These are phyloP conservation scores for Candida boleticola DNA, from an alignment of 805 yeast genomes.

Conservation along the genomic window DNA sequence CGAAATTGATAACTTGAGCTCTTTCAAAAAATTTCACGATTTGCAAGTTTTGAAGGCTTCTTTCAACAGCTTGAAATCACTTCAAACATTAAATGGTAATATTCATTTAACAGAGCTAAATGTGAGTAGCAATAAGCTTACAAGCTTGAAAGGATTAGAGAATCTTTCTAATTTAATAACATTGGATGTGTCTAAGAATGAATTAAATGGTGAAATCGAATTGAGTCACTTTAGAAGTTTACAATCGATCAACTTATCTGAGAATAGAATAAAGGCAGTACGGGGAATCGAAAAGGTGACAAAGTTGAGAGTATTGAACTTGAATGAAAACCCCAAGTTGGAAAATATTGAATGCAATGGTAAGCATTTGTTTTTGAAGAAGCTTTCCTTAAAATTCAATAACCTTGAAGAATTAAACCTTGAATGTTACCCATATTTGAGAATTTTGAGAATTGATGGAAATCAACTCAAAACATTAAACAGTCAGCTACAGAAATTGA, in stretches of 20 bases:
- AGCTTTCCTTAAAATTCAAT: slow-evolving; percentile 38
- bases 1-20: slow-evolving; percentile 37
- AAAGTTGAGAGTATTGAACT: slow-evolving; percentile 36
- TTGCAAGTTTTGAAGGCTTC: slow-evolving; percentile 43
- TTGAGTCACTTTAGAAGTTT: slow-evolving; percentile 37
- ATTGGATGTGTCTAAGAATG: slow-evolving; percentile 43
- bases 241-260: slow-evolving; percentile 44
- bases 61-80: slow-evolving; percentile 32
- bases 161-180: slow-evolving; percentile 37
- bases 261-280: slow-evolving; percentile 36
- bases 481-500: slow-evolving; percentile 27
- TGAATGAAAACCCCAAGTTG: slow-evolving; percentile 39
- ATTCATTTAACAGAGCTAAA: slow-evolving; percentile 43
- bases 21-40: slow-evolving; percentile 38
- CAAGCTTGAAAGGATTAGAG: slow-evolving; percentile 33
- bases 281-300: slow-evolving; percentile 34
- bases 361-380: slow-evolving; percentile 31
- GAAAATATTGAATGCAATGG: slow-evolving; percentile 15
- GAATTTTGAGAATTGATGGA: slow-evolving; percentile 47
- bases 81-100: slow-evolving; percentile 36
- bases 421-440: slow-evolving; percentile 32
- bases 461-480: slow-evolving; percentile 25
- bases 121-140: slow-evolving; percentile 35
- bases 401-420: slow-evolving; percentile 30
- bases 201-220: slow-evolving; percentile 36